Base-by-base conservation (phyloP, 495 filamentous ascomycete species). In the Monascus purpureus region DNA sequence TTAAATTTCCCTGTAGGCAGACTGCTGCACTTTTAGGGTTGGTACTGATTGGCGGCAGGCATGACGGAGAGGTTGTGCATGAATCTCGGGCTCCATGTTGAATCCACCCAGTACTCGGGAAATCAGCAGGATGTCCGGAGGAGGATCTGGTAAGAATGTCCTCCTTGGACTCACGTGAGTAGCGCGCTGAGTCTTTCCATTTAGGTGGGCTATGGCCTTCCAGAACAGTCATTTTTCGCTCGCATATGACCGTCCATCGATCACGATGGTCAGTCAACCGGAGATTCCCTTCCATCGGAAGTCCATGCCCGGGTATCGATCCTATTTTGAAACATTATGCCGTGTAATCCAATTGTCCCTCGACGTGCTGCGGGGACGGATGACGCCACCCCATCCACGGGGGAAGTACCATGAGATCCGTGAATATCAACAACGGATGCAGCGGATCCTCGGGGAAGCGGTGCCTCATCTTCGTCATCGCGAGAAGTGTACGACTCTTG, bases 181-280 rank as follows among this genome's bases (percentile, higher is more conserved):
- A 25, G 8, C 22, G 9, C 13, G 2, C 11, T 35, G 28, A 6
- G 4, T n/a, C 3, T 49, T 28, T 17, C 27, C 22, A 18, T 12
- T 12, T 18, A 61, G 57, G 60, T 76, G 72, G 71, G 53, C 67
- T 9, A 61, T 76, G 47, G 58, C 72, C 4, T 76, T 72, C 51
- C 72, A 75, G 37, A 72, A 76, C 36, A 70, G 66, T 33, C 60
- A 75, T 30, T 63, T 76, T 25, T 73, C 68, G 4, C 62, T 76
- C 14, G 67, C 69, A 3, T 76, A 73, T 52, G 72, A 76, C 39
- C 50, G 72, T 25, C 67, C 65, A 11, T 69, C 68, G 3, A 66
- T 68, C 17, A 67, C 65, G 3, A 64, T 66, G 39, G 57, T 66
- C 19, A 65, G 57, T 31, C 65, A 70, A 38, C 57, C 60, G 3